Base-by-base conservation (phyloP, 2,329 filamentous ascomycete genomes). In the Epicoccum nigrum region DNA sequence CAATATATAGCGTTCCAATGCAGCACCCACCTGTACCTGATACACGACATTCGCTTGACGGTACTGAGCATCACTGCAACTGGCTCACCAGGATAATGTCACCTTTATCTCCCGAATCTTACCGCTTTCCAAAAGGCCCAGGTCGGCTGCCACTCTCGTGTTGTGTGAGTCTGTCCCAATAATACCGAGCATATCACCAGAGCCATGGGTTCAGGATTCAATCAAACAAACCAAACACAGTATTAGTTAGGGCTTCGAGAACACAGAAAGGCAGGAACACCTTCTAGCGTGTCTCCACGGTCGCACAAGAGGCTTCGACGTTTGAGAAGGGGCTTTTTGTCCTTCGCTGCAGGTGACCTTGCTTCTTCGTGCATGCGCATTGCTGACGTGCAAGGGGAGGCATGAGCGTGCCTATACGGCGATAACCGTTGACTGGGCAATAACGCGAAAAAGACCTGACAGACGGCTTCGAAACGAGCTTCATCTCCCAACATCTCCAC, bases 401-500 rank as follows among this genome's bases (percentile, higher is more conserved):
- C 16, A 16, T 15, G 5, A 12, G 27, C 20, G 20, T 11, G 13
- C 23, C 6, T 40, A n/a, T 6, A 13, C 28, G 17, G 31, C 32
- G 27, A 8, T 16, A 15, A 21, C 19, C 21, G 43, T 44, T 25
- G 33, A 23, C 43, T 20, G 33, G 38, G 31, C 28, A 20, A 52
- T 25, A 12, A 35, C 21, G 43, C 39, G n/a, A 43, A 28, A 23
- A 11, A 41, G 25, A 25, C 11, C 35, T 20, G 25, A 8, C 16
- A 2, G 15, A 23, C 23, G 19, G 16, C 21, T 23, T 33, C 27
- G 44, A 47, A 39, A 47, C 43, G 28, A 35, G 21, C 38, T 32
- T 47, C 49, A 47, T 52, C 49, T 47, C 49, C 42, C 49, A 52
- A 52, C 49, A 43, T 43, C 35, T 34, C 49, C 49, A 46, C 43